Evolutionary conservation across 306 rosid species (phyloP).

Genomic region (Vachellia pachyceras): DNA sequence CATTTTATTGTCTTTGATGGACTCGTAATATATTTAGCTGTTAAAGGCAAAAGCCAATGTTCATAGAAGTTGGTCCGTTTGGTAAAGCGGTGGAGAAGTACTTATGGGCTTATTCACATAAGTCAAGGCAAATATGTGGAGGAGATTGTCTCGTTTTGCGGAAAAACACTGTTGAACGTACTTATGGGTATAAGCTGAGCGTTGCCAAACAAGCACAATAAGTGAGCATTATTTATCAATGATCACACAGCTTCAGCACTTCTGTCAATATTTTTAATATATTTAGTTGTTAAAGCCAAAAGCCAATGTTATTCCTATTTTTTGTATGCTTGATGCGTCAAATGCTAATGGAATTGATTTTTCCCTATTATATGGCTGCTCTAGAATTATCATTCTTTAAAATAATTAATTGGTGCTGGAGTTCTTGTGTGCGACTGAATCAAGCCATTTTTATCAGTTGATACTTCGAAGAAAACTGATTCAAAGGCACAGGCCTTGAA

Average conservation of each 20-base stretch:
- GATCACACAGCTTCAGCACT: not conserved
- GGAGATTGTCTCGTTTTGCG: too few species aligned
- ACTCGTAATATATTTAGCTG: not conserved
- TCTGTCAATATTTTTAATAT: not conserved
- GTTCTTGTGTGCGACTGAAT: not conserved
- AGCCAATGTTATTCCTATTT: not conserved
- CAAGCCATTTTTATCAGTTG: slow-evolving; percentile 46
- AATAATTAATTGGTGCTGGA: not conserved
- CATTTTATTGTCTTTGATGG: not conserved
- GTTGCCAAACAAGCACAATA: too few species aligned
- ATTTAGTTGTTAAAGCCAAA: too few species aligned
- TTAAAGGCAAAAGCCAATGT: not conserved
- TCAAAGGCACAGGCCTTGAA: slow-evolving; percentile 68
- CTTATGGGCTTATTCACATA: too few species aligned
- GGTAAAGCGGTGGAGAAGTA: too few species aligned
- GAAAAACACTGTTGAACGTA: too few species aligned
- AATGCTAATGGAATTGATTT: not conserved
- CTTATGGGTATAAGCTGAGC: too few species aligned
- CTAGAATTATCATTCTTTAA: not conserved
- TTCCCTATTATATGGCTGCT: not conserved
- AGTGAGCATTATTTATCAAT: not conserved
- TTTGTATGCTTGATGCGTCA: not conserved
- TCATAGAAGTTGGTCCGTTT: not conserved
- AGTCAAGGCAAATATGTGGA: too few species aligned
- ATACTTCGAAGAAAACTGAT: slow-evolving; percentile 58